phyloP scores from a whole-genome alignment of 306 rosid species.

The Pyrus pyrifolia region DNA sequence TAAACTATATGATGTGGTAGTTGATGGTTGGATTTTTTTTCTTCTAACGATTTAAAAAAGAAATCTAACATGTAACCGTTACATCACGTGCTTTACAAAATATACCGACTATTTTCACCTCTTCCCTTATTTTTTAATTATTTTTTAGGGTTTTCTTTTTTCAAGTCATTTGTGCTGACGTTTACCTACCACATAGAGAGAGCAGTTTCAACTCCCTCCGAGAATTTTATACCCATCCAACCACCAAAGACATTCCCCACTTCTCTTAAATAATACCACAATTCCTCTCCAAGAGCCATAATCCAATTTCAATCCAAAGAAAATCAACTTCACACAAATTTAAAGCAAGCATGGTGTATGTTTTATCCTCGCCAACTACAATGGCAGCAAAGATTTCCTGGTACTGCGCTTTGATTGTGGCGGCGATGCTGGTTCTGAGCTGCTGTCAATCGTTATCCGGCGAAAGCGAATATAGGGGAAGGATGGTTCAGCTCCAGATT shows the following conservation, averaged over 20 bases:
- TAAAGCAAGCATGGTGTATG: not conserved
- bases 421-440: constrained; percentile 18
- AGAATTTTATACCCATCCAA: constrained; percentile 21
- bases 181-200: constrained; percentile 26
- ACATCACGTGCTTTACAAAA: too few relatives aligned
- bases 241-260: constrained; percentile 9
- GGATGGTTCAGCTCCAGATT: not conserved
- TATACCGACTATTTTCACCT: constrained; percentile 18
- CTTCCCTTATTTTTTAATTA: not conserved
- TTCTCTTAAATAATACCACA: not conserved
- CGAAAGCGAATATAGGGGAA: constrained; percentile 19
- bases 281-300: not conserved
- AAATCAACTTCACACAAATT: not conserved
- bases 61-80: too few relatives aligned
- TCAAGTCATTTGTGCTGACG: constrained; percentile 1
- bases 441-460: constrained; percentile 33
- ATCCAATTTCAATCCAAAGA: not conserved
- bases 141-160: not conserved
- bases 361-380: constrained; percentile 5
- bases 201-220: constrained; percentile 28
- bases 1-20: too few relatives aligned
- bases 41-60: too few relatives aligned
- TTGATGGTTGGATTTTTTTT: too few relatives aligned
- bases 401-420: constrained; percentile 32
- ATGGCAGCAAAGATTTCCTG: constrained; percentile 24